Evolutionary conservation across 2,329 filamentous ascomycete genomes (phyloP), one percentile per base, ranked within the genome.

Genomic region (Trichoderma lentiforme): DNA sequence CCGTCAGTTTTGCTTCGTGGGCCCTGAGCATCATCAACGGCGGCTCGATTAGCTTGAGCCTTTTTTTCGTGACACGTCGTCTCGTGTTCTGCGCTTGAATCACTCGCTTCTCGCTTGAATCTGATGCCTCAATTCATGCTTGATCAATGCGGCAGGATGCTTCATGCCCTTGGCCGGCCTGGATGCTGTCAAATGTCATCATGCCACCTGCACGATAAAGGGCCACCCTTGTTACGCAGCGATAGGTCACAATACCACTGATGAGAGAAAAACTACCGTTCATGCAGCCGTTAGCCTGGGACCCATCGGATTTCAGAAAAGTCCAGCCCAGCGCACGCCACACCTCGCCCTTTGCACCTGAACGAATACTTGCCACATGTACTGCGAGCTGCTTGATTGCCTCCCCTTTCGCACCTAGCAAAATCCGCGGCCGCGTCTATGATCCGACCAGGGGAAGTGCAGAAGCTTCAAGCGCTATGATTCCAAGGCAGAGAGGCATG

Each of bases 401-500:
- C 67, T 70, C n/a, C 39, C 53, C 12, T 28, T 70, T 62, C 28
- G 32, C 39, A 34, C 30, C 39, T 28, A 61, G 39, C 67, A 53
- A 51, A 28, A n/a, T 51, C 66, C 26, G n/a, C 57, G 26, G 66
- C 26, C n/a, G 26, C 64, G 47, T 56, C 24, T 36, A 56, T 56
- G 36, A 69, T n/a, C 8, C 36, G 36, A 32, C 36, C 24, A 60
- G 62, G 63, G 47, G 47, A 24, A 56, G 47, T 34, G 67, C 57
- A 70, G 57, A 70, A 62, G 57, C 67, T 70, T 62, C 57, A 62
- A 70, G 43, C 56, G 39, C 56, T 61, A 51, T 60, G 28, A 34
- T 60, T 36, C 30, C 15, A 51, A 30, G 24, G 36, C 56, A 26
- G 14, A 26, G 14, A 12, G 39, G 7, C 36, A 36, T 56, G 6